Percentiles rank a stretch among this genome's conserved stretches.
These are phyloP conservation scores for Penicillium angulare DNA, from an alignment of 495 filamentous ascomycete species.

Conservation along the genomic window DNA sequence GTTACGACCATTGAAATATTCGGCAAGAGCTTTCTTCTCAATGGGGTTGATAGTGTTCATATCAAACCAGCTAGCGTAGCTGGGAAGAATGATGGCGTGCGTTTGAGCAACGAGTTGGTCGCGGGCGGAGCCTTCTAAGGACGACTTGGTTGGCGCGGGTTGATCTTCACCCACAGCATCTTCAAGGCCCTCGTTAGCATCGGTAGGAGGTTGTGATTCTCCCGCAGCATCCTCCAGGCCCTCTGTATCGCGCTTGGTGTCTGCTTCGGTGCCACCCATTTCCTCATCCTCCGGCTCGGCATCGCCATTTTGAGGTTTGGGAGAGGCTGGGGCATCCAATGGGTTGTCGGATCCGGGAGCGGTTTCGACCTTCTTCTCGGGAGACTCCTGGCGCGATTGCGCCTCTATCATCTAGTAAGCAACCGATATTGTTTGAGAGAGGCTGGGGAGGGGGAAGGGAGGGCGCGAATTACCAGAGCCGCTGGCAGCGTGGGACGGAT, in stretches of 20 bases:
- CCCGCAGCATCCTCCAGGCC: constrained; percentile 43
- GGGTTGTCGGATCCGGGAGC: constrained; percentile 67
- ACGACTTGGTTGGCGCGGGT: constrained; percentile 66
- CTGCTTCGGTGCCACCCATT: constrained; percentile 71
- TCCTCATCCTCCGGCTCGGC: constrained; percentile 75
- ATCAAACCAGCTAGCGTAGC: constrained; percentile 97
- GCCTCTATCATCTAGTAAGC: constrained; percentile 24
- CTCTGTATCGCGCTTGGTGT: constrained; percentile 57
- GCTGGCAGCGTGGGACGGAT: constrained; percentile 25
- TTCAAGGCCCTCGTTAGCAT: constrained; percentile 34
- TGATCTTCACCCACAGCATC: constrained; percentile 46
- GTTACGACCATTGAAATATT: constrained; percentile 98
- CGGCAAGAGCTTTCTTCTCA: constrained; percentile 87
- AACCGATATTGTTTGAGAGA: constrained; percentile 10
- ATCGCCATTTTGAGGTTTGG: constrained; percentile 62
- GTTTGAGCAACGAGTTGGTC: constrained; percentile 89
- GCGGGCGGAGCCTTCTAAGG: constrained; percentile 78
- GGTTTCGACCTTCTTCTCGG: constrained; percentile 24
- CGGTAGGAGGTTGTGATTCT: constrained; percentile 25
- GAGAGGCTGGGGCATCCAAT: constrained; percentile 78
- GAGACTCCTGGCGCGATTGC: constrained; percentile 35
- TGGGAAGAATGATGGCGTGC: constrained; percentile 90
- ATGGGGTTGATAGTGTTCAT: constrained; percentile 87
- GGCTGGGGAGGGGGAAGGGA: neutral
- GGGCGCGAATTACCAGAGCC: constrained; percentile 31